Conservation (phyloP, 345 rosid species). For the Balakata baccata region DNA sequence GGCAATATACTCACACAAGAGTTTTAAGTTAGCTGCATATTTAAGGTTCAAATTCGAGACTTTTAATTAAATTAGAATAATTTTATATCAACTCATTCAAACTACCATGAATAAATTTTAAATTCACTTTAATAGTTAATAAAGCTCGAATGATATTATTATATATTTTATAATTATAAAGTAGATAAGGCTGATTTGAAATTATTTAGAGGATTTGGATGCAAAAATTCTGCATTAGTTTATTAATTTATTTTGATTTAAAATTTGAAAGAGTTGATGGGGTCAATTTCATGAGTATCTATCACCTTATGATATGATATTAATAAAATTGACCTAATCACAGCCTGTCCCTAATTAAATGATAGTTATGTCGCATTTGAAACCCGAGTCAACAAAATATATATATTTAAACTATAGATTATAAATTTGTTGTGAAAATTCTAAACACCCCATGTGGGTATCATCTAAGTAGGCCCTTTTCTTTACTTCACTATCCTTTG, state of each 20-base stretch:
- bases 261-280: neutral
- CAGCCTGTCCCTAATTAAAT: slow-evolving; percentile 39
- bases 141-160: too few species aligned
- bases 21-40: too few species aligned
- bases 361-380: slow-evolving; percentile 7
- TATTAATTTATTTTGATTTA: neutral
- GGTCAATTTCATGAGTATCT: slow-evolving; percentile 7
- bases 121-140: too few species aligned
- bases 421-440: slow-evolving; percentile 21
- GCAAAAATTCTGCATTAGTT: too few species aligned
- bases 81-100: too few species aligned
- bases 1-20: too few species aligned
- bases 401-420: slow-evolving; percentile 6
- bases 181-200: too few species aligned
- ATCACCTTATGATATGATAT: slow-evolving; percentile 10
- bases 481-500: neutral
- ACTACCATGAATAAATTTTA: too few species aligned
- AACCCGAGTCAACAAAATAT: slow-evolving; percentile 23
- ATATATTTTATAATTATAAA: too few species aligned
- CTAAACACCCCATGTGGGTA: slow-evolving; percentile 43
- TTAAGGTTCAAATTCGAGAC: too few species aligned
- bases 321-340: slow-evolving; percentile 36
- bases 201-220: too few species aligned
- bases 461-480: slow-evolving; percentile 28
- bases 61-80: too few species aligned